Base-by-base conservation (phyloP, 257 asterid genomes). In the Salvia splendens region DNA sequence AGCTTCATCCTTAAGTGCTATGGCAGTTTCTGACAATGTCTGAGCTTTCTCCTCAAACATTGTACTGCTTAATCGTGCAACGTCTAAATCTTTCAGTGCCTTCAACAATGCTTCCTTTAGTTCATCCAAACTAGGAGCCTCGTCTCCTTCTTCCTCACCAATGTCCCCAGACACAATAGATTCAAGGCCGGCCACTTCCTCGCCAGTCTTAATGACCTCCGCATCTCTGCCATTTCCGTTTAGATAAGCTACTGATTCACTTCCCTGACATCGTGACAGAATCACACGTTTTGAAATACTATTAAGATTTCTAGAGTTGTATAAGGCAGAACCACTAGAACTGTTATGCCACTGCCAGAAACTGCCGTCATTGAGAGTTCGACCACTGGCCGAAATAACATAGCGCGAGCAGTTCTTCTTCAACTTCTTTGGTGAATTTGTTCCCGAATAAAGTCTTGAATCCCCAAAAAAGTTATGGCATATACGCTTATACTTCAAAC, bases 1-100 rank as follows among this genome's bases (percentile, higher is more conserved):
- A 57, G 93, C 95, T 68, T 88, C 91, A 75, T 94, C 99, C 78
- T 86, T 91, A 78, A 88, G 76, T 38, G 95, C 86, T 73, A 94
- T 94, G 63, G 99, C 94, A 74, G 86, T 71, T 85, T 94, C 99
- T 28, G 99, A 85, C 79, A 94, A 87, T 72, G 42, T 84, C 80
- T 94, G 97, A 15, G 99, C 97, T 77, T 88, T 83, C 51, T 88
- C 97, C 82, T 94, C 97, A 67, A 82, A 91, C 83, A 85, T 57
- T 48, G 85, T 70, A 77, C 95, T 94, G 82, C 86, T 91, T 54
- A 79, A 68, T 56, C 82, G 82, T 57, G 99, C 88, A 78, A 71
- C 83, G 75, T 94, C 94, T 79, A 94, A 85, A 24, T 88, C 95
- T 40, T 75, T 84, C 54, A 78, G 77, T 46, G 95, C 95, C 85